Conservation (phyloP, 495 filamentous ascomycete genomes). For the Penicillium steckii region DNA sequence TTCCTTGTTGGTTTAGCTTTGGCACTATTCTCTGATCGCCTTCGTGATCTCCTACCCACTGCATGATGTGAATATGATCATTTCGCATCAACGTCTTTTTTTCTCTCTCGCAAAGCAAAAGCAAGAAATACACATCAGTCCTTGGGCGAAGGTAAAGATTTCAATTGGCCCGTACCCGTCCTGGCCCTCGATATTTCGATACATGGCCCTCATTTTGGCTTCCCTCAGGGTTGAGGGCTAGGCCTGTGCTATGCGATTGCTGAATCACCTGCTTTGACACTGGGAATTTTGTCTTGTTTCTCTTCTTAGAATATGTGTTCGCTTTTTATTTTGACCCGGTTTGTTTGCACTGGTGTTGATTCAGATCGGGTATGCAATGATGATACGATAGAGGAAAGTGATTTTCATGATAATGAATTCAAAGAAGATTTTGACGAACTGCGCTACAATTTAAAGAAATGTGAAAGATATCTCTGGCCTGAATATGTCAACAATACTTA, state of each 20-base stretch:
- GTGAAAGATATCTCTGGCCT: not conserved
- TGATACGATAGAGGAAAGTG: constrained; percentile 32
- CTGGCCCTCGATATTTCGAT: not conserved
- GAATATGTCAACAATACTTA: too few species aligned
- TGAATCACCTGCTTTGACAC: not conserved
- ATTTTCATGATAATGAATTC: constrained; percentile 31
- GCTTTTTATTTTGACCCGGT: constrained; percentile 8
- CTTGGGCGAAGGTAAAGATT: not conserved
- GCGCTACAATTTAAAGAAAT: not conserved
- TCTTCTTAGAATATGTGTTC: constrained; percentile 9
- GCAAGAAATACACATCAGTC: not conserved
- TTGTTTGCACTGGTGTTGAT: constrained; percentile 2
- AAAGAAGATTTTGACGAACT: constrained; percentile 7
- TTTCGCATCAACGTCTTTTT: constrained; percentile 7
- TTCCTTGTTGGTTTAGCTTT: constrained; percentile 48
- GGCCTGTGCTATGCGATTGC: not conserved
- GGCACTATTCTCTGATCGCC: constrained; percentile 50
- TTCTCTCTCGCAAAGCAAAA: constrained; percentile 8
- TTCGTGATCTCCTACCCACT: constrained; percentile 17
- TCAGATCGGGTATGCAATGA: constrained; percentile 19
- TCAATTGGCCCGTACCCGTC: not conserved
- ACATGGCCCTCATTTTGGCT: not conserved
- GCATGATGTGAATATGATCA: constrained; percentile 20
- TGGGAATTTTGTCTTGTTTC: not conserved
- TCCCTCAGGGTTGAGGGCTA: not conserved